phyloP scores from a whole-genome alignment of 108 stramenopile genomes.

The Licmophora abbreviata region DNA sequence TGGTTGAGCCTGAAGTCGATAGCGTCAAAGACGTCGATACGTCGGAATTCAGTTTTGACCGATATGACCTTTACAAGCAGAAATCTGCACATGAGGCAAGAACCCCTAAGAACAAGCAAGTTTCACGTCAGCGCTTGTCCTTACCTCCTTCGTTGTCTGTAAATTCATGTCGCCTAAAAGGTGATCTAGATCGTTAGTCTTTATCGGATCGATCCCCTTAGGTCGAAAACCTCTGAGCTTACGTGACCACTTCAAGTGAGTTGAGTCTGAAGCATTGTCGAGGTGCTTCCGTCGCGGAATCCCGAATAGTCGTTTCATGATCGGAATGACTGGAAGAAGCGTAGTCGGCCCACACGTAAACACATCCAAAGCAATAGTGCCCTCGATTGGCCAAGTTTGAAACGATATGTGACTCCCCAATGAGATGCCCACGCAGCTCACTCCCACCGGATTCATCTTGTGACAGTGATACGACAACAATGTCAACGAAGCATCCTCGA shows the following conservation, averaged over 20 bases:
- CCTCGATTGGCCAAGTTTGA: slow-evolving; percentile 69
- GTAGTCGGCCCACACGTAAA: slow-evolving; percentile 52
- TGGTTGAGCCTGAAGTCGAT: slow-evolving; percentile 20
- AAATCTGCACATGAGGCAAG: too few relatives aligned
- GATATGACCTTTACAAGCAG: slow-evolving; percentile 32
- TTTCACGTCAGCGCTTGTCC: background rate
- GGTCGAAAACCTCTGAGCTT: slow-evolving; percentile 57
- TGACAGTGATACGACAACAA: slow-evolving; percentile 77
- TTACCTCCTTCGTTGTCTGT: slow-evolving; percentile 38
- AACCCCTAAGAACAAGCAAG: too few relatives aligned
- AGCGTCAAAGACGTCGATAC: slow-evolving; percentile 62
- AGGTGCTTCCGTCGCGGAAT: too few relatives aligned
- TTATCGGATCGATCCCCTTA: slow-evolving; percentile 21
- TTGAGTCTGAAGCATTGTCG: slow-evolving; percentile 7
- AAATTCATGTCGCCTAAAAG: slow-evolving; percentile 27
- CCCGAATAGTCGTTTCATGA: slow-evolving; percentile 48
- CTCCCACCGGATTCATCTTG: slow-evolving; percentile 49
- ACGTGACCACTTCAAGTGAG: slow-evolving; percentile 37
- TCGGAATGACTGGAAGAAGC: slow-evolving; percentile 49
- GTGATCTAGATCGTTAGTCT: slow-evolving; percentile 17
- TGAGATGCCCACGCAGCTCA: slow-evolving; percentile 66
- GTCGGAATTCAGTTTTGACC: slow-evolving; percentile 37
- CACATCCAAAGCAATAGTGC: slow-evolving; percentile 75
- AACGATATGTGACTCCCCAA: slow-evolving; percentile 72
- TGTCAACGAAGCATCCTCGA: slow-evolving; percentile 40